phyloP scores from a whole-genome alignment of 768 basidiomycete species.

The Mycena galopus region DNA sequence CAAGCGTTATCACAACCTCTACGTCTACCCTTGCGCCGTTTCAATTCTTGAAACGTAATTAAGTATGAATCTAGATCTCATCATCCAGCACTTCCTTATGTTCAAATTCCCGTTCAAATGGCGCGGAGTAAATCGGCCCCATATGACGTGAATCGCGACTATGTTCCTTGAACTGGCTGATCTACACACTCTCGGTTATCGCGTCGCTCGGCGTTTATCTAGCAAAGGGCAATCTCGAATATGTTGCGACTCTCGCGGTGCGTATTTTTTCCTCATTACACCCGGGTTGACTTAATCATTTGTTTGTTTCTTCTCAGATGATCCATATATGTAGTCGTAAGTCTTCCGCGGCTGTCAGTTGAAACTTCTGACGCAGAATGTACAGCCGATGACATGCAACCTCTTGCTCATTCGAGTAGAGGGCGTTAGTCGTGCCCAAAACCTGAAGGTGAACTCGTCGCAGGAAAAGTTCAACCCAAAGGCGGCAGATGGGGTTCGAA shows the following conservation, averaged over 20 bases:
- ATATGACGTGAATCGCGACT: neutral
- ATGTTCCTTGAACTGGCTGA: constrained; percentile 21
- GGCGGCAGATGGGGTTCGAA: too few species aligned
- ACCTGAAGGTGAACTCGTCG: too few species aligned
- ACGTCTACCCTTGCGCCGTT: neutral
- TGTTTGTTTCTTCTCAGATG: neutral
- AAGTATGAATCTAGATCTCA: constrained; percentile 5
- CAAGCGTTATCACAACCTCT: constrained; percentile 20
- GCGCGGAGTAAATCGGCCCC: neutral
- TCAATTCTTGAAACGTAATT: neutral
- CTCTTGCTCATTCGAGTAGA: too few species aligned
- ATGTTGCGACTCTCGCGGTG: constrained; percentile 17
- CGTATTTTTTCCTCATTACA: neutral
- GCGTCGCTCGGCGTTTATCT: constrained; percentile 21
- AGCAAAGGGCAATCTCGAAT: constrained; percentile 6
- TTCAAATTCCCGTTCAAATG: neutral
- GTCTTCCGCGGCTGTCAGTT: too few species aligned
- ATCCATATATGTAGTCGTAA: too few species aligned
- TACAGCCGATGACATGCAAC: too few species aligned
- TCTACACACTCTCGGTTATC: constrained; percentile 19
- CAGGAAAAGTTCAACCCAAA: too few species aligned
- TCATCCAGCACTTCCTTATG: neutral
- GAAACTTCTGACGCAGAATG: too few species aligned
- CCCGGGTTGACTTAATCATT: too few species aligned
- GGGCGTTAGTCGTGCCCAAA: too few species aligned